Base-by-base conservation (phyloP, 2,329 filamentous ascomycete genomes). In the Venturia carpophila region DNA sequence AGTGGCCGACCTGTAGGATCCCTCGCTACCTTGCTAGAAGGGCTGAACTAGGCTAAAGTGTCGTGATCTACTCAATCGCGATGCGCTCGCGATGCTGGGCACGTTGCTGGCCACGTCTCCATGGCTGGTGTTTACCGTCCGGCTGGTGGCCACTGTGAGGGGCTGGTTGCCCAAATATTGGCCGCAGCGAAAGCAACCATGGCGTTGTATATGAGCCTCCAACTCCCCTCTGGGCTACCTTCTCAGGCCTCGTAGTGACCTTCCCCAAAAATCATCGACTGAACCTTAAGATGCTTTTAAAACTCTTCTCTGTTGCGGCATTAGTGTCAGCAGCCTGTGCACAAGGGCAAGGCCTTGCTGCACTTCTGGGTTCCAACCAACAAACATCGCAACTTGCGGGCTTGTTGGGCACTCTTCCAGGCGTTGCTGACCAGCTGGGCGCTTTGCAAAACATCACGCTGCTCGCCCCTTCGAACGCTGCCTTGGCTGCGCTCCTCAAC, bases 381-480 rank as follows among this genome's bases (percentile, higher is more conserved):
- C 70, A 75, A 34, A 69, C 77, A 11, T 73, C 73, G 5, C 71
- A 69, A 47, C 69, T 78, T 24, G 69, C 70, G 49, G 69, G 68
- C 7, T 72, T 80, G 64, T 71, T 83, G 39, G 63, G 68, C 17
- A 66, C 69, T 27, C 71, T 74, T 62, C 75, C 78, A 11, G 69
- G 71, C 4, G 68, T 82, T 21, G 66, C 78, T 17, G 49, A 69
- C 13, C 66, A 73, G 3, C 72, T 84, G 41, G 70, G 71, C 43
- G 69, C 68, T 34, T 73, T 78, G 4, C 69, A 70, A 17, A 84
- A 86, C 70, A 76, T 87, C 66, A 87, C 85, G 7, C 74, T 86
- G 45, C 77, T 87, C 6, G 84, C 84, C 0, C 84, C 84, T 0
- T 80, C 76, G 70, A 84, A 86, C 70, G 70, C 78, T 13, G 83